Base-by-base conservation (phyloP, 2,329 filamentous ascomycete species). In the Aspergillus tamarii region DNA sequence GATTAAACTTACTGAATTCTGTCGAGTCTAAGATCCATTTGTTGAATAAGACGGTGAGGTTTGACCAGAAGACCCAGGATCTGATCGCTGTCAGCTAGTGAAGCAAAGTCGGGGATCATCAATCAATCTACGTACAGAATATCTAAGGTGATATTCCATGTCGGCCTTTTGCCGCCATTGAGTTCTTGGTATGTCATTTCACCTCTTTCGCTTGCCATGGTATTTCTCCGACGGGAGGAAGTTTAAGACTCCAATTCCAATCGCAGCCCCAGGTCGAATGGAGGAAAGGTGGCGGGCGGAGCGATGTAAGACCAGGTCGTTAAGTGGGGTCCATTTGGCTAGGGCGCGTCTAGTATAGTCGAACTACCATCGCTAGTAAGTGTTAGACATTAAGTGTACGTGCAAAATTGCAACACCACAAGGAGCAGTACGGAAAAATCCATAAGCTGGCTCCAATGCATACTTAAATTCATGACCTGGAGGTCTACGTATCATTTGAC, bases 21-120 rank as follows among this genome's bases (percentile, higher is more conserved):
- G 90, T 86, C 21, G 89, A 93, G 73, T 93, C 89, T 65, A 97
- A 85, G 74, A 98, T 92, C 89, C 91, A 97, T 87, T 98, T 98
- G 88, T 98, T 97, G 88, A 97, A 97, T 62, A 97, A 85, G 78
- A 97, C 97, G 76, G 68, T 70, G 19, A 64, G 41, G 36, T 68
- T 70, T 8, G 68, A 70, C 62, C 66, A 67, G 59, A 66, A 64
- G 11, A 69, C 62, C 68, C 68, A 70, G 14, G 66, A 64, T 19
- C 67, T 69, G 32, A 54, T 36, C 36, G 26, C 9, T 14, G 52
- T 53, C 26, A 34, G 55, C 36, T 28, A 30, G 36, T 26, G 6
- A 11, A 21, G 43, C n/a, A 21, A 19, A 10, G 8, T 0, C 3
- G 46, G 46, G 14, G 19, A 50, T n/a, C n/a, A n/a, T n/a, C 7